Evolutionary conservation across 2,329 filamentous ascomycete genomes (phyloP), one percentile per base, ranked within the genome.

Genomic region (Penicillium vulpinum): DNA sequence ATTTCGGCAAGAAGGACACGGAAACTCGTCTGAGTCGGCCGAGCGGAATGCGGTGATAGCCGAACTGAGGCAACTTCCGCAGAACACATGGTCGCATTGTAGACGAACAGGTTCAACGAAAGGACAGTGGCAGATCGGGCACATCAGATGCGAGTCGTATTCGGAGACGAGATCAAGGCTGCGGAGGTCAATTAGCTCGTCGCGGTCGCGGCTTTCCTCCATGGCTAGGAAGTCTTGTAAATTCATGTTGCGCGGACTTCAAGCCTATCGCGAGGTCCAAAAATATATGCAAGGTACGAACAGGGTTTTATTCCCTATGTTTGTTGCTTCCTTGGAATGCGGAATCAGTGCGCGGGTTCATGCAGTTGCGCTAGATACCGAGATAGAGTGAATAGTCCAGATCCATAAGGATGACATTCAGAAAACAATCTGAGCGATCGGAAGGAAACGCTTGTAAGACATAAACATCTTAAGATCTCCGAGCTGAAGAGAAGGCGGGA

Each of bases 11-110:
- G 81, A 81, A 45, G 85, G 85, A 72, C 85, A 87, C 33, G 75
- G 77, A 61, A 76, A 77, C 29, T 73, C 68, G 15, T 72, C 66
- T 46, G 69, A 66, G 43, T 62, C 63, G 56, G 65, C 54, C 60
- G 63, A 67, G 44, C 59, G 63, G 51, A 72, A 70, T 24, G 66
- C 73, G 36, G 68, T 75, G 67, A 81, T 80, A 15, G 78, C 78
- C 43, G 77, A 74, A 49, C 77, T 78, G 57, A 88, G 75, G 65
- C 85, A 88, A 24, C 81, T 78, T 52, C 78, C 75, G 72, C 85
- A 88, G 73, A 88, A 88, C 61, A 83, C 82, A 73, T 88, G 85
- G 61, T 87, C 83, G 71, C 85, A 88, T 61, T 81, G 77, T 46
- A 85, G 74, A 62, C 83, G 77, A 43, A 85, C 78, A 1, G 85